Evolutionary conservation across 768 basidiomycete genomes (phyloP).

Genomic region (Baorangia bicolor): DNA sequence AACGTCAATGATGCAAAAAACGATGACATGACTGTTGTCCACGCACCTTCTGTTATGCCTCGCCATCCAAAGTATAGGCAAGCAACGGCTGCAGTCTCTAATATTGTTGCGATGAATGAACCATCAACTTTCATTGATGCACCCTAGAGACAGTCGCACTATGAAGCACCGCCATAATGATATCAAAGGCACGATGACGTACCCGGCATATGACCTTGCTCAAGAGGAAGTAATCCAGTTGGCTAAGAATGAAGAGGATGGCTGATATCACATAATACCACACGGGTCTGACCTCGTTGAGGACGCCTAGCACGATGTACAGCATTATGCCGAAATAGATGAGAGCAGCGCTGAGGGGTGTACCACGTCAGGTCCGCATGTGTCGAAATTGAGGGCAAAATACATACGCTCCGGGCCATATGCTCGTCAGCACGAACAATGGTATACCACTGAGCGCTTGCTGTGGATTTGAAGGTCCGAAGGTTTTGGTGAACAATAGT

Average conservation of each 20-base stretch:
- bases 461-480: conserved; percentile 61
- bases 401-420: conserved; percentile 78
- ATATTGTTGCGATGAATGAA: conserved; percentile 79
- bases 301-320: conserved; percentile 71
- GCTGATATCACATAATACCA: conserved; percentile 73
- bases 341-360: conserved; percentile 51
- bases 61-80: conserved; percentile 79
- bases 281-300: conserved; percentile 80
- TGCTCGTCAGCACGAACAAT: conserved; percentile 75
- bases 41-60: conserved; percentile 84
- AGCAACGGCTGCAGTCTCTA: conserved; percentile 74
- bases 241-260: conserved; percentile 74
- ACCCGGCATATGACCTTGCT: conserved; percentile 72
- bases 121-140: conserved; percentile 76
- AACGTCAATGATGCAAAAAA: conserved; percentile 1
- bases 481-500: conserved; percentile 58
- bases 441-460: conserved; percentile 60
- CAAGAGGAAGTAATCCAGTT: conserved; percentile 83
- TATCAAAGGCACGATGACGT: conserved; percentile 25
- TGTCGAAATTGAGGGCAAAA: background rate
- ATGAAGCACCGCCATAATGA: conserved; percentile 10
- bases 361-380: conserved; percentile 1
- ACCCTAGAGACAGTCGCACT: conserved; percentile 39
- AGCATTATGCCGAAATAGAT: conserved; percentile 75
- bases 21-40: background rate